These are phyloP conservation scores for Talaromyces islandicus DNA, from an alignment of 2,329 filamentous ascomycete species.

Conservation along the genomic window DNA sequence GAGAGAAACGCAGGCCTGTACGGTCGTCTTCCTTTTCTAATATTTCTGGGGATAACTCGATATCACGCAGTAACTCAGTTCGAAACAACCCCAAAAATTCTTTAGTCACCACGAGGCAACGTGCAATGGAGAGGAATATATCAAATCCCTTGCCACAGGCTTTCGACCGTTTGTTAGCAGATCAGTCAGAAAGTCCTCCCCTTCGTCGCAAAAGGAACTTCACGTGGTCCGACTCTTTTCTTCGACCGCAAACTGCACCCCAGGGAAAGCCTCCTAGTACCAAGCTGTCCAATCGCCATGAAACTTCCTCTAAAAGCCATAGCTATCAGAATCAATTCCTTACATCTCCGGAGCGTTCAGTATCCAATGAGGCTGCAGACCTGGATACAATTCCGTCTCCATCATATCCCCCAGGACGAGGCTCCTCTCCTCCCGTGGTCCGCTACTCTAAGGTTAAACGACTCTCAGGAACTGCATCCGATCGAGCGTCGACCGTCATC, in stretches of 20 bases:
- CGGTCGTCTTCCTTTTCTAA: constrained; percentile 47
- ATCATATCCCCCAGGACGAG: constrained; percentile 5
- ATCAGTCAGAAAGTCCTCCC: constrained; percentile 20
- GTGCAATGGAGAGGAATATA: constrained; percentile 10
- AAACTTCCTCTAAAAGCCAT: background rate
- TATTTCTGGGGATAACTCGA: constrained; percentile 30
- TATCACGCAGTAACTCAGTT: constrained; percentile 32
- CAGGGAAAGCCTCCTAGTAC: constrained; percentile 15
- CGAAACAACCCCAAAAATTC: constrained; percentile 27
- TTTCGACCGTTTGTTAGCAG: constrained; percentile 15
- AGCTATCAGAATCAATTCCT: background rate
- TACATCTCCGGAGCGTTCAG: background rate
- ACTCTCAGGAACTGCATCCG: constrained; percentile 52
- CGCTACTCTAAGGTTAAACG: constrained; percentile 41
- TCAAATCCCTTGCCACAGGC: constrained; percentile 23
- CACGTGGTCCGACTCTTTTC: constrained; percentile 34
- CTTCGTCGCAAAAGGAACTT: constrained; percentile 32
- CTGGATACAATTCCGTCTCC: constrained; percentile 4
- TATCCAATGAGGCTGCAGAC: background rate
- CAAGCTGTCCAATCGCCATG: background rate
- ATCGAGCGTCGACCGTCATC: constrained; percentile 53
- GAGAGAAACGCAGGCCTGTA: constrained; percentile 26
- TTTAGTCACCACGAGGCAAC: constrained; percentile 11
- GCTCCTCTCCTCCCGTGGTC: constrained; percentile 17
- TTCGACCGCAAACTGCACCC: constrained; percentile 27